phyloP scores from a whole-genome alignment of 371 early-diverging fungal genomes.

The Nematocida sp. region DNA sequence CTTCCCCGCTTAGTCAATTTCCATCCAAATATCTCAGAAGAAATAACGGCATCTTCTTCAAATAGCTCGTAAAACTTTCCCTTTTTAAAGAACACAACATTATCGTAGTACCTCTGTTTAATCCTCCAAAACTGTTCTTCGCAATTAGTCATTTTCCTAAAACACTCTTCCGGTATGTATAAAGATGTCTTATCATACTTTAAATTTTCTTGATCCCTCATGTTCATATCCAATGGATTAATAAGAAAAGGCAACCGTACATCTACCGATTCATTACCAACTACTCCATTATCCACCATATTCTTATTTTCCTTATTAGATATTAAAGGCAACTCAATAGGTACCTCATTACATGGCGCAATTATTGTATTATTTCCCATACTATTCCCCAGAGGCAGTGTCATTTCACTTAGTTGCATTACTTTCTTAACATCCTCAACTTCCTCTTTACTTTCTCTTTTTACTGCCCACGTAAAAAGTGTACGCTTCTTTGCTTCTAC shows the following conservation, averaged over 20 bases:
- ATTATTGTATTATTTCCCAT: too few species aligned
- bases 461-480: slow-evolving; percentile 4
- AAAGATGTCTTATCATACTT: slow-evolving; percentile 90
- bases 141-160: slow-evolving; percentile 82
- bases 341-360: too few species aligned
- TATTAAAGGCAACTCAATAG: too few species aligned
- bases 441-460: slow-evolving; percentile 9
- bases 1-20: slow-evolving; percentile 89
- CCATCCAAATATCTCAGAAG: slow-evolving; percentile 87
- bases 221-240: slow-evolving; percentile 45
- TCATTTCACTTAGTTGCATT: too few species aligned
- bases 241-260: slow-evolving; percentile 13
- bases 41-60: slow-evolving; percentile 95
- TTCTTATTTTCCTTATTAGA: not conserved
- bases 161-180: slow-evolving; percentile 74
- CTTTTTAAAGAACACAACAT: slow-evolving; percentile 94
- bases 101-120: slow-evolving; percentile 85
- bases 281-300: not conserved
- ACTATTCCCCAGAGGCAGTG: too few species aligned
- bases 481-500: not conserved
- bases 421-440: not conserved
- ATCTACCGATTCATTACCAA: too few species aligned
- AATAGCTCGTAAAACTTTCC: slow-evolving; percentile 98
- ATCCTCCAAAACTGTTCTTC: slow-evolving; percentile 99
- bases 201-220: slow-evolving; percentile 69